These are phyloP conservation scores for Sechiopsis laciniata DNA, from an alignment of 306 rosid genomes.

Conservation along the genomic window DNA sequence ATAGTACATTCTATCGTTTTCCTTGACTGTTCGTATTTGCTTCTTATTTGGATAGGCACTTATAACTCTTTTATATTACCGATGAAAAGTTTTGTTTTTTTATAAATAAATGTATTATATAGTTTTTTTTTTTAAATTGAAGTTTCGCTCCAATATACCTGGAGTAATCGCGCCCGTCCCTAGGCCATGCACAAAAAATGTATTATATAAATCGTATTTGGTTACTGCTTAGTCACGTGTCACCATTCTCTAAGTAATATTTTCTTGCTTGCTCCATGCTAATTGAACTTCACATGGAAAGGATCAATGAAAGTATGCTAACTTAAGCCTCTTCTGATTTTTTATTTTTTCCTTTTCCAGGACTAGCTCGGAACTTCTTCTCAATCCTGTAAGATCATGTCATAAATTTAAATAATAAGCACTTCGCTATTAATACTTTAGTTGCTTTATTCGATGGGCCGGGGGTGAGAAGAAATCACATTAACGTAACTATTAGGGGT, in stretches of 20 bases:
- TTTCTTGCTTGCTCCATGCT: neutral
- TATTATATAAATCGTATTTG: neutral
- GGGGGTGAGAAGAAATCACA: neutral
- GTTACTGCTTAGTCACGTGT: conserved; percentile 5
- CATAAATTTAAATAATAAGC: conserved; percentile 13
- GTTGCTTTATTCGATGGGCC: neutral
- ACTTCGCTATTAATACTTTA: neutral
- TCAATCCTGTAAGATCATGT: conserved; percentile 68
- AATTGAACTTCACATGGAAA: neutral
- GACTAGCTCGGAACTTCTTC: conserved; percentile 83
- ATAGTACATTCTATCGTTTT: too few relatives aligned
- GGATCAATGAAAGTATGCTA: neutral
- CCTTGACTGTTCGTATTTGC: too few relatives aligned
- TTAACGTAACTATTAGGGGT: neutral
- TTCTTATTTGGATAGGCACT: too few relatives aligned
- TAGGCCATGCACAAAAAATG: too few relatives aligned
- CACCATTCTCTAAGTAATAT: neutral
- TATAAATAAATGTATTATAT: neutral
- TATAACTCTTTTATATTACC: too few relatives aligned
- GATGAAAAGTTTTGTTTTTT: too few relatives aligned
- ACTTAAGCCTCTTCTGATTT: neutral
- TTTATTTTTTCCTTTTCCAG: conserved; percentile 42
- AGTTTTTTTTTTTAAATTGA: too few relatives aligned
- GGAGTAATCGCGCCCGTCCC: too few relatives aligned
- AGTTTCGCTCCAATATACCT: too few relatives aligned